Percentiles rank a stretch among this genome's conserved stretches.
phyloP scores from a whole-genome alignment of 108 stramenopile species.

The Stephanodiscus triporus region DNA sequence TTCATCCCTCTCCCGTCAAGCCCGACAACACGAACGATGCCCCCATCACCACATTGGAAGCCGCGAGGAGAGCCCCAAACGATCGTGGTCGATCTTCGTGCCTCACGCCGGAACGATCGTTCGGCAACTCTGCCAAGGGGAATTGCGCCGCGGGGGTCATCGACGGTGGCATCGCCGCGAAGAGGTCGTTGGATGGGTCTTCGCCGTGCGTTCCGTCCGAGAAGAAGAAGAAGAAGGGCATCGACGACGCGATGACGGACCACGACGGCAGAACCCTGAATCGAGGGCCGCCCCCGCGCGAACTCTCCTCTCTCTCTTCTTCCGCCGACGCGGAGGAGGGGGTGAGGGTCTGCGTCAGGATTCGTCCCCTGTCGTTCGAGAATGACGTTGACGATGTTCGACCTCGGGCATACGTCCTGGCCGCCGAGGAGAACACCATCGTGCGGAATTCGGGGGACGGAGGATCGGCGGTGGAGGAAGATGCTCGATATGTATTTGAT shows the following conservation, averaged over 20 bases:
- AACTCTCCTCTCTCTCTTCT: not conserved
- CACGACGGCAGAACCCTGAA: no score
- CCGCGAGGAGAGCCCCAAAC: no score
- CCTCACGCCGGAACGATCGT: no score
- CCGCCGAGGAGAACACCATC: not conserved
- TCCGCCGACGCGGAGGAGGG: constrained; percentile 3
- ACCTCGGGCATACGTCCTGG: constrained; percentile 8
- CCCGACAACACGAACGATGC: no score
- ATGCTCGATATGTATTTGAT: constrained; percentile 62
- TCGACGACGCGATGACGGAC: not conserved
- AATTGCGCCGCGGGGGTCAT: not conserved
- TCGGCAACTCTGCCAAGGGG: not conserved
- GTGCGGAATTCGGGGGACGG: constrained; percentile 1
- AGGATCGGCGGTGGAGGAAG: no score
- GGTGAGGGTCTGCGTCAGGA: constrained; percentile 40
- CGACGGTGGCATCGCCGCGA: no score
- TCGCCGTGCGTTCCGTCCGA: not conserved
- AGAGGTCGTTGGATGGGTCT: not conserved
- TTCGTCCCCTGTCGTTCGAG: constrained; percentile 16
- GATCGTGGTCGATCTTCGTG: no score
- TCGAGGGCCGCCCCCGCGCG: no score
- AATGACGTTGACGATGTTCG: no score
- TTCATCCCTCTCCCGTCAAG: no score
- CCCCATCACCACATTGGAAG: no score
- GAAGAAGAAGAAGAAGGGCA: not conserved